Percentiles rank a stretch among this genome's conserved stretches.
Evolutionary conservation across 495 filamentous ascomycete species (phyloP).

Genomic region (Xylaria grammica): DNA sequence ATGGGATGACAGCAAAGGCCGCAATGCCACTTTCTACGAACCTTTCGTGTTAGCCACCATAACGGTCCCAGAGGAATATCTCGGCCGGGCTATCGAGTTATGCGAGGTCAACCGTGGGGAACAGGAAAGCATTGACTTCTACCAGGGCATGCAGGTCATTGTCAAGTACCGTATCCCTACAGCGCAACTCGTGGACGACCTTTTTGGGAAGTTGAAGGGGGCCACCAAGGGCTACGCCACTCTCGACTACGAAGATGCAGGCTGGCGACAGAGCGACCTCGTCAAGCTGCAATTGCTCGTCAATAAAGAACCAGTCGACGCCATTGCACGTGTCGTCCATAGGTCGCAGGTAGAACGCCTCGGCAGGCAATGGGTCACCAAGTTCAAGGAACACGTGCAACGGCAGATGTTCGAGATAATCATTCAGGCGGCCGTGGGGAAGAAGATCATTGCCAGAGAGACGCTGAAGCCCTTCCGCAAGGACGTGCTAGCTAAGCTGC

Average conservation of each 20-base stretch:
- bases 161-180: conserved; percentile 90
- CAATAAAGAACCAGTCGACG: conserved; percentile 90
- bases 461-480: conserved; percentile 97
- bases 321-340: conserved; percentile 89
- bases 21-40: conserved; percentile 70
- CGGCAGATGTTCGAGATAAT: conserved; percentile 95
- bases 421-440: conserved; percentile 89
- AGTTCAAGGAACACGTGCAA: conserved; percentile 96
- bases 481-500: conserved; percentile 90
- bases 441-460: conserved; percentile 84
- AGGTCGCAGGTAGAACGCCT: conserved; percentile 74
- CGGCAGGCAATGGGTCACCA: conserved; percentile 86
- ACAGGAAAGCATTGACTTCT: conserved; percentile 86
- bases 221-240: conserved; percentile 76
- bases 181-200: conserved; percentile 89
- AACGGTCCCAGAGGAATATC: conserved; percentile 90
- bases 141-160: conserved; percentile 93
- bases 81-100: conserved; percentile 92
- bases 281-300: conserved; percentile 92
- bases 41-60: conserved; percentile 87
- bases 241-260: conserved; percentile 94
- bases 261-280: conserved; percentile 78
- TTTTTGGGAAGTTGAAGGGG: conserved; percentile 96
- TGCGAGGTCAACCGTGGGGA: conserved; percentile 88
- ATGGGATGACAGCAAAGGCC: conserved; percentile 59